A percentile compares a stretch with the other conserved stretches of the same genome.
These are phyloP conservation scores for Wickerhamomyces sp. DNA, from an alignment of 1,139 yeast species.

Conservation along the genomic window DNA sequence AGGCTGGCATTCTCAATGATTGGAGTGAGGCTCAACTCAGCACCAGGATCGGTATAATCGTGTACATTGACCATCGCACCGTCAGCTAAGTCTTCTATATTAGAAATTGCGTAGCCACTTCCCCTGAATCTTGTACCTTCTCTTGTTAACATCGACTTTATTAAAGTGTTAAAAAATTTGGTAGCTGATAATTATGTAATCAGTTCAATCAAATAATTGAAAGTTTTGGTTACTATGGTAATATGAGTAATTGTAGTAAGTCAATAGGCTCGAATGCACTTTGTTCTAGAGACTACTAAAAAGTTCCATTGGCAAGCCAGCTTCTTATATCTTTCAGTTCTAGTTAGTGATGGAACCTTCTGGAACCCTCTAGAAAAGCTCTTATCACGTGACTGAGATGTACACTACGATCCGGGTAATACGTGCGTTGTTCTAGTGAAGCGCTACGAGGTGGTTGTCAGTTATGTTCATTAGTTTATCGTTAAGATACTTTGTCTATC, in stretches of 20 bases:
- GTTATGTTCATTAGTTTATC: background rate
- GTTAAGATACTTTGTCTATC: background rate
- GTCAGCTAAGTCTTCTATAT: background rate
- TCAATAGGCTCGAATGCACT: background rate
- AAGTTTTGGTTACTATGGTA: too few relatives aligned
- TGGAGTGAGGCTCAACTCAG: constrained; percentile 6
- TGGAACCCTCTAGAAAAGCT: background rate
- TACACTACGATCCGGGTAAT: background rate
- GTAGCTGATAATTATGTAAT: constrained; percentile 1
- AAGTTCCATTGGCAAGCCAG: too few relatives aligned
- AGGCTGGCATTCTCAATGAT: constrained; percentile 7
- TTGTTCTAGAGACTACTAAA: too few relatives aligned
- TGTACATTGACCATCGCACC: background rate
- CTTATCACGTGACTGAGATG: background rate
- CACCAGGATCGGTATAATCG: background rate
- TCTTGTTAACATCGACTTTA: background rate
- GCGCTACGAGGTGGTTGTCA: too few relatives aligned
- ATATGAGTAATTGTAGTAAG: background rate
- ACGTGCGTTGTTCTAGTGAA: background rate
- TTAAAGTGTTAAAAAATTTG: background rate
- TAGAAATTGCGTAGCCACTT: background rate
- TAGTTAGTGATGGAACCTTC: background rate
- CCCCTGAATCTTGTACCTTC: background rate
- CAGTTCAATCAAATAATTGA: background rate
- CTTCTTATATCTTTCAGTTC: too few relatives aligned